These are phyloP conservation scores for Taphrina deformans DNA, from an alignment of 1,139 yeast genomes.

Conservation along the genomic window DNA sequence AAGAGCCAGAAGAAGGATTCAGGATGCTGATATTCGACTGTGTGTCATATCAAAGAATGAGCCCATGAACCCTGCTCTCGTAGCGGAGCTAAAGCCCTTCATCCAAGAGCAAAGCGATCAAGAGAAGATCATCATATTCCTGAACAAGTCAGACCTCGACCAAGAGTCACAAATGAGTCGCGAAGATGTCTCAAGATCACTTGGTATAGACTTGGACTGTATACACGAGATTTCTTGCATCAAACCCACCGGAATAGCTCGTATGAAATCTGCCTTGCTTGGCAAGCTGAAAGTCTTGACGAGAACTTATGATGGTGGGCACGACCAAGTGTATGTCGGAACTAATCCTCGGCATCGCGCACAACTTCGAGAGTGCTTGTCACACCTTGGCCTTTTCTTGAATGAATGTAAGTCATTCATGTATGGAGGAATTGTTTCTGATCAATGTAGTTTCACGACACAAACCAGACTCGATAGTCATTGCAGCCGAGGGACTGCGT, in stretches of 20 bases:
- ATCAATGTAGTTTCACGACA: not conserved
- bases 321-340: slow-evolving; percentile 44
- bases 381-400: slow-evolving; percentile 14
- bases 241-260: not conserved
- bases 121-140: not conserved
- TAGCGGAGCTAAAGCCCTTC: not conserved
- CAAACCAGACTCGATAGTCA: slow-evolving; percentile 51
- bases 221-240: slow-evolving; percentile 9
- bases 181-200: not conserved
- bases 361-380: slow-evolving; percentile 15
- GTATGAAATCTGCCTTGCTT: slow-evolving; percentile 34
- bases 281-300: slow-evolving; percentile 20
- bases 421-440: not conserved
- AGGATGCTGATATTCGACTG: slow-evolving; percentile 61
- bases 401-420: not conserved
- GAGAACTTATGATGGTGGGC: slow-evolving; percentile 41
- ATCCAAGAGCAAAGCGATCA: not conserved
- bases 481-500: slow-evolving; percentile 75
- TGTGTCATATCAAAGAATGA: slow-evolving; percentile 53
- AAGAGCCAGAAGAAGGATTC: slow-evolving; percentile 64
- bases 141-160: slow-evolving; percentile 38
- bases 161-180: slow-evolving; percentile 42
- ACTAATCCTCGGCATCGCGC: slow-evolving; percentile 28
- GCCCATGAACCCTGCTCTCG: slow-evolving; percentile 44
- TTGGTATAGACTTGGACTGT: not conserved